Conservation (phyloP, 306 rosid genomes). For the Fragaria nilgerrensis region DNA sequence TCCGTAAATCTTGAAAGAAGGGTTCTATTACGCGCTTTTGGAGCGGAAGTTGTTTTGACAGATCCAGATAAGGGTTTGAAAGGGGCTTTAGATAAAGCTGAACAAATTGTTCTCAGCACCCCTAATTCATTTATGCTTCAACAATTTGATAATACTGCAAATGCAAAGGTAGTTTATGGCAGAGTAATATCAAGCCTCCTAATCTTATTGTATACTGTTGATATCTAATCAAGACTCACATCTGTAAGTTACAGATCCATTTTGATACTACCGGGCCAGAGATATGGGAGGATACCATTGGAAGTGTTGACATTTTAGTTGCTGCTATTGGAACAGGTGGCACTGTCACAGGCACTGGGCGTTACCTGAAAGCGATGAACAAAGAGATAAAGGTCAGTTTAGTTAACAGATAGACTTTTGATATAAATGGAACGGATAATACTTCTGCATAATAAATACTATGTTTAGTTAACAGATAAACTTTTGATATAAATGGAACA, state of each 20-base stretch:
- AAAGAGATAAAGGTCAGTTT: slow-evolving; percentile 58
- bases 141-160: slow-evolving; percentile 79
- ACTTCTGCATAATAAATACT: not conserved
- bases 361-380: slow-evolving; percentile 74
- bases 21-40: slow-evolving; percentile 87
- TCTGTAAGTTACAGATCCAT: slow-evolving; percentile 77
- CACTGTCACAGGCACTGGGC: slow-evolving; percentile 84
- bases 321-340: slow-evolving; percentile 98
- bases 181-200: not conserved
- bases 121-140: slow-evolving; percentile 88
- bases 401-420: not conserved
- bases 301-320: slow-evolving; percentile 75
- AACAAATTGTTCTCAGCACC: slow-evolving; percentile 59
- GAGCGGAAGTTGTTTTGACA: slow-evolving; percentile 83
- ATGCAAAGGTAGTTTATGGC: slow-evolving; percentile 59
- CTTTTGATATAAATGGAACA: not conserved
- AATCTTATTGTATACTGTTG: not conserved
- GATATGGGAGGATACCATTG: slow-evolving; percentile 98
- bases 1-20: slow-evolving; percentile 82
- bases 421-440: not conserved
- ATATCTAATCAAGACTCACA: slow-evolving; percentile 29
- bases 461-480: slow-evolving; percentile 5
- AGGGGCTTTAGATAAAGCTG: slow-evolving; percentile 92
- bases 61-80: slow-evolving; percentile 83
- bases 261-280: slow-evolving; percentile 98